A percentile compares a stretch with the other conserved stretches of the same genome.
Evolutionary conservation across 2,329 filamentous ascomycete species (phyloP).

Genomic region (Beauveria scarabaeidicola): DNA sequence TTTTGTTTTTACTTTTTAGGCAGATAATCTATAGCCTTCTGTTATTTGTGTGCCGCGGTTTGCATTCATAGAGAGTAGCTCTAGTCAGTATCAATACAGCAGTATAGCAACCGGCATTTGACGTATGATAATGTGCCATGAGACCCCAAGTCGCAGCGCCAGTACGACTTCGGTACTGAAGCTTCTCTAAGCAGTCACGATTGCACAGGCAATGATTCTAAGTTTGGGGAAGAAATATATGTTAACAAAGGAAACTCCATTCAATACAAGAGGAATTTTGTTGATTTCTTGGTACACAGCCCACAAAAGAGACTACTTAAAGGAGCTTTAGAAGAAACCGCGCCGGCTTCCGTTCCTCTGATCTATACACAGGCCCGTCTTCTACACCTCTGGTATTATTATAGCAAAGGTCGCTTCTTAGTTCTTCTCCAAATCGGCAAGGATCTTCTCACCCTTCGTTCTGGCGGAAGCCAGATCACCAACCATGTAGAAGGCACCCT

Average conservation of each 20-base stretch:
- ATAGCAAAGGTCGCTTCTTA: conserved; percentile 31
- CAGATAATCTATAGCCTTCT: not conserved
- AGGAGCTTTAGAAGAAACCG: conserved; percentile 44
- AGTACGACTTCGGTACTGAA: not conserved
- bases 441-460: conserved; percentile 99
- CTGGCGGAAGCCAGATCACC: conserved; percentile 89
- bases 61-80: not conserved
- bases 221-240: not conserved
- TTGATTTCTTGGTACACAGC: conserved; percentile 53
- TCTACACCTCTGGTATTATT: conserved; percentile 27
- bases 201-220: not conserved
- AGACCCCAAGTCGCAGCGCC: not conserved
- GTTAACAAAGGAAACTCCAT: conserved; percentile 19
- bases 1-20: not conserved
- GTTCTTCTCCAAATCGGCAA: conserved; percentile 78
- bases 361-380: conserved; percentile 48
- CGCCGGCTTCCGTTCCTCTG: conserved; percentile 43
- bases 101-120: not conserved
- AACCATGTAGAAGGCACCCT: conserved; percentile 96
- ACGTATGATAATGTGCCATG: too few species aligned
- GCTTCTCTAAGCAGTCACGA: not conserved
- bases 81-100: not conserved
- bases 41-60: not conserved
- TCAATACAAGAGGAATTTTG: conserved; percentile 38
- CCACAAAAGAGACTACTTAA: conserved; percentile 48